Conservation (phyloP, 176 grass and related monocot genomes). For the Zoysia japonica region DNA sequence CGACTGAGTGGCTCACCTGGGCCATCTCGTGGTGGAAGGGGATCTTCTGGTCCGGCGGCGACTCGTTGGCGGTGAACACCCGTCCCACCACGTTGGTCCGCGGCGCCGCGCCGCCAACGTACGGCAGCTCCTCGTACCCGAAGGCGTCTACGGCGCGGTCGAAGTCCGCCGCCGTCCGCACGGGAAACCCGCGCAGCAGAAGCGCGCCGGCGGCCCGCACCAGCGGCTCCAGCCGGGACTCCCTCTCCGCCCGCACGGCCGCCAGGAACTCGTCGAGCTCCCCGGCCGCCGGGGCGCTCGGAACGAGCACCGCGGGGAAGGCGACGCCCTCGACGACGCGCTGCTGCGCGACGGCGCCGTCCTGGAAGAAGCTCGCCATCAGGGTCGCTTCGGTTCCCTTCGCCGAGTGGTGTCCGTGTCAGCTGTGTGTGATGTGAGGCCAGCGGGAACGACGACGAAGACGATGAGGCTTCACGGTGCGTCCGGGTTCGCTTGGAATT, state of each 20-base stretch:
- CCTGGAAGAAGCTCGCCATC: constrained; percentile 62
- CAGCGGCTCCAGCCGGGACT: constrained; percentile 56
- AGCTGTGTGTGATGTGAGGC: background rate
- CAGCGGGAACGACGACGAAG: background rate
- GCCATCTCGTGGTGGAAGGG: constrained; percentile 99
- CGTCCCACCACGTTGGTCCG: constrained; percentile 83
- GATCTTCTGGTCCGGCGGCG: constrained; percentile 92
- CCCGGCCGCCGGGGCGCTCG: background rate
- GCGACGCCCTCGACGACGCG: constrained; percentile 58
- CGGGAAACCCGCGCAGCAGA: constrained; percentile 76
- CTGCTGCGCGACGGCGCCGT: constrained; percentile 56
- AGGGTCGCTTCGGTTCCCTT: background rate
- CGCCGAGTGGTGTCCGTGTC: background rate
- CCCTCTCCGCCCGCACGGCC: constrained; percentile 54
- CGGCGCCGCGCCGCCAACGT: constrained; percentile 87
- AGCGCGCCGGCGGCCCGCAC: constrained; percentile 65
- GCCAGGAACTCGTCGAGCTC: constrained; percentile 37
- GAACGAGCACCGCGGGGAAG: constrained; percentile 76
- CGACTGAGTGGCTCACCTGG: constrained; percentile 53
- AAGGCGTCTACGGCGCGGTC: constrained; percentile 74
- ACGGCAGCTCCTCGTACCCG: constrained; percentile 85
- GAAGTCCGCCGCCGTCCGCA: constrained; percentile 57
- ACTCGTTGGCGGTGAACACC: constrained; percentile 96
- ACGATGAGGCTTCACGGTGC: background rate
- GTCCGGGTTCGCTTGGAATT: background rate